A percentile compares a stretch with the other conserved stretches of the same genome.
Conservation (phyloP, 352 stramenopile species). For the Pseudoperonospora humuli region DNA sequence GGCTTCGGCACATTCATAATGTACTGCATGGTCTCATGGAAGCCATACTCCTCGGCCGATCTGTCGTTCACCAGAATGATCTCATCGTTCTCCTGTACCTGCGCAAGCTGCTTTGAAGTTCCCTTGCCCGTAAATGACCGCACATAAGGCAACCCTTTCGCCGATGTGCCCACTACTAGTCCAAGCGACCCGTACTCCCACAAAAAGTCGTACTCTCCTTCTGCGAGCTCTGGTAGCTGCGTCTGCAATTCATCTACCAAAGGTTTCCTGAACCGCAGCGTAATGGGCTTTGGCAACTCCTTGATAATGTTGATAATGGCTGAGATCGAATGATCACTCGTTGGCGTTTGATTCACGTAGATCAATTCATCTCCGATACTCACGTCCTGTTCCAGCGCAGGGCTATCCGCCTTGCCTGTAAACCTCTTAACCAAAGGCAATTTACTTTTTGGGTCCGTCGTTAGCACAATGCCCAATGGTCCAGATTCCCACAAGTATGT, state of each 20-base stretch:
- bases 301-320: constrained; percentile 70
- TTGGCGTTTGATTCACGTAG: constrained; percentile 72
- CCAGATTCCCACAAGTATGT: constrained; percentile 70
- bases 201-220: constrained; percentile 79
- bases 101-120: constrained; percentile 54
- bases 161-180: constrained; percentile 58
- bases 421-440: constrained; percentile 75
- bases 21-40: constrained; percentile 76
- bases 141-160: constrained; percentile 53
- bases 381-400: constrained; percentile 40
- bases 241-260: constrained; percentile 41
- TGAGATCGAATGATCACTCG: constrained; percentile 62
- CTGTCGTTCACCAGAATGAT: constrained; percentile 77
- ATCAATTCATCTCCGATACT: constrained; percentile 59
- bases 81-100: constrained; percentile 72
- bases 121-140: constrained; percentile 77
- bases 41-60: constrained; percentile 41
- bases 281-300: constrained; percentile 70
- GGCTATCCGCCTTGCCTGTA: constrained; percentile 47
- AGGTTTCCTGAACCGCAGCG: constrained; percentile 63
- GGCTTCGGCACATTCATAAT: constrained; percentile 83
- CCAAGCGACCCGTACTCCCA: constrained; percentile 75
- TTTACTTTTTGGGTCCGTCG: constrained; percentile 52
- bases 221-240: constrained; percentile 37
- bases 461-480: constrained; percentile 65